Conservation (phyloP, 2,329 filamentous ascomycete genomes). For the Fusarium continuum region DNA sequence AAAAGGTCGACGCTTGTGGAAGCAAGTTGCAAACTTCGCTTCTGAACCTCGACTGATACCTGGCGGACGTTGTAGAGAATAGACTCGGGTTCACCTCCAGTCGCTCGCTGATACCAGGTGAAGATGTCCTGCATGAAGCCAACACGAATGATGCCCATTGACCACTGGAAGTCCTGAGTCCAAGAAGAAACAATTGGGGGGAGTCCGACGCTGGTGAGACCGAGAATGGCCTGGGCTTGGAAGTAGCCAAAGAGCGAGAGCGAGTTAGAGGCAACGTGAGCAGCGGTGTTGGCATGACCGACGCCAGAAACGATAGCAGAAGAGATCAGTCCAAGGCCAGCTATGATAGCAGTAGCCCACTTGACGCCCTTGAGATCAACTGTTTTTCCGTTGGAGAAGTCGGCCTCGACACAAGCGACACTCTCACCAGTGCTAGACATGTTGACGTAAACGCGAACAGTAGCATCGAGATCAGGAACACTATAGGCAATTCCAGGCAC, state of each 20-base stretch:
- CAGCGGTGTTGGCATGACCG: constrained; percentile 92
- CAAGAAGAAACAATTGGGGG: constrained; percentile 90
- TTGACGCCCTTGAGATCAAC: constrained; percentile 89
- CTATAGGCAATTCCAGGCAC: constrained; percentile 88
- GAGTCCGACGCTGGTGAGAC: constrained; percentile 80
- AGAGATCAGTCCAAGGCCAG: constrained; percentile 81
- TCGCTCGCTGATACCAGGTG: constrained; percentile 95
- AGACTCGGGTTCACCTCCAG: constrained; percentile 83
- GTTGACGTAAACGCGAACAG: constrained; percentile 83
- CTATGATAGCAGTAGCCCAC: constrained; percentile 89
- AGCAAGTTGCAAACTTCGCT: constrained; percentile 57
- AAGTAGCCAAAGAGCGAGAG: constrained; percentile 95
- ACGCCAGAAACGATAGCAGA: constrained; percentile 90
- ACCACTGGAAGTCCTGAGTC: constrained; percentile 99
- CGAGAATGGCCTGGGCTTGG: constrained; percentile 91
- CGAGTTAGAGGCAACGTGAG: constrained; percentile 92
- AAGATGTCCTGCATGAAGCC: constrained; percentile 88
- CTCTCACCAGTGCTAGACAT: constrained; percentile 66
- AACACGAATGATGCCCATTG: constrained; percentile 91
- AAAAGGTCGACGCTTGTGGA: constrained; percentile 55
- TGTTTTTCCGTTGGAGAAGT: constrained; percentile 90
- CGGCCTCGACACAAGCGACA: constrained; percentile 87
- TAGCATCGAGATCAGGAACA: constrained; percentile 90
- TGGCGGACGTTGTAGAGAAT: constrained; percentile 78
- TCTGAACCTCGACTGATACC: constrained; percentile 84